Base-by-base conservation (phyloP, 2,329 filamentous ascomycete genomes). In the Sporothrix schenckii region DNA sequence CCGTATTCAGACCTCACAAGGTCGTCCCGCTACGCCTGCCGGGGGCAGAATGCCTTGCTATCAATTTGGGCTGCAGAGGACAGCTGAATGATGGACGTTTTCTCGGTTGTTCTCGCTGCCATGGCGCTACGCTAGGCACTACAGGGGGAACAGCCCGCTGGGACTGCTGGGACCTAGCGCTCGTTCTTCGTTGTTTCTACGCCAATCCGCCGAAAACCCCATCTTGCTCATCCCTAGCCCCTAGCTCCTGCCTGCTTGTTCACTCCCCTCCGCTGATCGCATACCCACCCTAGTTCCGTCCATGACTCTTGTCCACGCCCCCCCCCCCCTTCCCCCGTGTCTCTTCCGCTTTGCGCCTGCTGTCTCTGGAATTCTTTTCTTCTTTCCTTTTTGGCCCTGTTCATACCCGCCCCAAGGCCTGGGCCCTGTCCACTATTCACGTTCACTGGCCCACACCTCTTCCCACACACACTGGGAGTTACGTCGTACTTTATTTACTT, bases 21-120 rank as follows among this genome's bases (percentile, higher is more conserved):
- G 60, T 54, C 70, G 56, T 54, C 70, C 65, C 70, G 66, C 71
- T 69, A 72, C 69, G 71, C 41, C 71, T 61, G 66, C 54, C 71
- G 27, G 67, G 66, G 27, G 44, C 10, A 30, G 52, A 54, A 13
- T 41, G 41, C 67, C 67, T 34, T 34, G 34, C 4, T 34, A 34
- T 34, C 7, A 34, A 34, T 34, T 3, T 30, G 27, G 27, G 1
- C 34, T 34, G 5, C 2, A 6, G 34, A 34, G 34, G 34, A 9
- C 34, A 34, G 71, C 71, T 72, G 69, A 71, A 72, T 39, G 49
- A 68, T 47, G 34, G 66, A 67, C 30, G 61, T 34, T 63, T 50
- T 68, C 68, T 69, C 67, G 70, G 61, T 63, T 67, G 65, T 71
- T 67, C 61, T 69, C 54, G 14, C 27, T 19, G 24, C 27, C 53